Evolutionary conservation across 1,284 basidiomycete species (phyloP).

Genomic region (Peniophora sp.): DNA sequence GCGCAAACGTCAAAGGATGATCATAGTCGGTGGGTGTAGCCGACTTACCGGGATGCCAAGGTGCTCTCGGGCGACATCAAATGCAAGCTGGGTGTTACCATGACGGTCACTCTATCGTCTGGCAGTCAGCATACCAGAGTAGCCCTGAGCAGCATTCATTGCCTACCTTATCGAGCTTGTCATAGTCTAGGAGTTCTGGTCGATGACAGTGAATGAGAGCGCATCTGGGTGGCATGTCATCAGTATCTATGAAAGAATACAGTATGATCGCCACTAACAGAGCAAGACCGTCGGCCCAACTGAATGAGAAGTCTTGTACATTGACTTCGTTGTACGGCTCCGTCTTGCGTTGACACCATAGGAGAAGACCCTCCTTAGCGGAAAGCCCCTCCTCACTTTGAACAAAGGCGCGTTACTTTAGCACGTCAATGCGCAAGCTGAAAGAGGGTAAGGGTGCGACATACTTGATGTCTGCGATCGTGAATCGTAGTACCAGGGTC

Average conservation of each 20-base stretch:
- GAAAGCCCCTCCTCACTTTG: constrained; percentile 92
- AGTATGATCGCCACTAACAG: constrained; percentile 51
- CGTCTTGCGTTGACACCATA: constrained; percentile 98
- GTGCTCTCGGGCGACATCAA: constrained; percentile 79
- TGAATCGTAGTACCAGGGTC: constrained; percentile 95
- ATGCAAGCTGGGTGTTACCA: constrained; percentile 80
- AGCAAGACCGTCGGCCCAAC: constrained; percentile 93
- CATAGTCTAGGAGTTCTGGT: constrained; percentile 88
- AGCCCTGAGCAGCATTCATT: too few species aligned
- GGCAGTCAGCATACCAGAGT: constrained; percentile 2
- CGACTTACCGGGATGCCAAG: constrained; percentile 80
- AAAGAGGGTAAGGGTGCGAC: constrained; percentile 17
- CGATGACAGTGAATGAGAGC: constrained; percentile 96
- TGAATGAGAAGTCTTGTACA: constrained; percentile 88
- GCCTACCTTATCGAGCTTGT: constrained; percentile 70
- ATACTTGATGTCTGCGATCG: constrained; percentile 95
- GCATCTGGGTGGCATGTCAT: constrained; percentile 49
- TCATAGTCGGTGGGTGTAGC: too few species aligned
- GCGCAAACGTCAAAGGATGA: not conserved
- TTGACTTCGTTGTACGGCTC: constrained; percentile 86
- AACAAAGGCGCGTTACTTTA: constrained; percentile 8
- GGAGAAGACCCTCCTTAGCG: constrained; percentile 90
- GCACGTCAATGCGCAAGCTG: constrained; percentile 6
- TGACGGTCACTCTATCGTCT: constrained; percentile 56
- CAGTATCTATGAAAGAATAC: not conserved